These are phyloP conservation scores for Apium graveolens DNA, from an alignment of 129 eudicot genomes.

Conservation along the genomic window DNA sequence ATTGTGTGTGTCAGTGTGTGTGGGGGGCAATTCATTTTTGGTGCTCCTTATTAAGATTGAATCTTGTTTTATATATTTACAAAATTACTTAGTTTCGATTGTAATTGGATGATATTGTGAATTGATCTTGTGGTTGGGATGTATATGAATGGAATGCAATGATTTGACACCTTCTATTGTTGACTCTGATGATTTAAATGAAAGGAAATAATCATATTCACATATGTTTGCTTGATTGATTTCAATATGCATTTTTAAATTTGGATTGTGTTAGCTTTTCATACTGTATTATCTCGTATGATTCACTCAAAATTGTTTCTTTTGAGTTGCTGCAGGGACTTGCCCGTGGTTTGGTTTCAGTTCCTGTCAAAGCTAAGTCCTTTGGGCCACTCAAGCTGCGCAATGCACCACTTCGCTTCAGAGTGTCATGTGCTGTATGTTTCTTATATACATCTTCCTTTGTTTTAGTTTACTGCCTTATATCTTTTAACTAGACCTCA, in stretches of 20 bases:
- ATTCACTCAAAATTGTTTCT: neutral
- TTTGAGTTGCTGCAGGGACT: constrained; percentile 16
- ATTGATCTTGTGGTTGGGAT: neutral
- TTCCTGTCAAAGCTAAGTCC: constrained; percentile 17
- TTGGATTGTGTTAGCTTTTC: neutral
- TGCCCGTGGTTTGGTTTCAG: constrained; percentile 12
- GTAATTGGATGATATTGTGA: neutral
- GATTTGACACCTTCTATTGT: neutral
- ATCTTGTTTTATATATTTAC: too few species aligned
- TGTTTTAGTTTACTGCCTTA: neutral
- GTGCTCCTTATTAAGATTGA: neutral
- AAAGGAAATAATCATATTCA: neutral
- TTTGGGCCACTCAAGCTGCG: constrained; percentile 21
- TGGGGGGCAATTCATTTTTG: neutral
- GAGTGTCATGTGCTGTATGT: constrained; percentile 29
- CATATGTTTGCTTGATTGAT: neutral
- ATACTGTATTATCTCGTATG: neutral
- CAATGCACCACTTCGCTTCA: constrained; percentile 24
- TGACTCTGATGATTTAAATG: neutral
- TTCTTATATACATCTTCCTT: neutral
- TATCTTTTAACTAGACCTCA: neutral
- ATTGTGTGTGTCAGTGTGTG: too few species aligned
- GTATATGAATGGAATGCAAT: neutral
- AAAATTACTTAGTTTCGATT: neutral
- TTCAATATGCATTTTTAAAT: neutral